These are phyloP conservation scores for Umbelopsis sp. DNA, from an alignment of 192 early-diverging fungal species.

Conservation along the genomic window DNA sequence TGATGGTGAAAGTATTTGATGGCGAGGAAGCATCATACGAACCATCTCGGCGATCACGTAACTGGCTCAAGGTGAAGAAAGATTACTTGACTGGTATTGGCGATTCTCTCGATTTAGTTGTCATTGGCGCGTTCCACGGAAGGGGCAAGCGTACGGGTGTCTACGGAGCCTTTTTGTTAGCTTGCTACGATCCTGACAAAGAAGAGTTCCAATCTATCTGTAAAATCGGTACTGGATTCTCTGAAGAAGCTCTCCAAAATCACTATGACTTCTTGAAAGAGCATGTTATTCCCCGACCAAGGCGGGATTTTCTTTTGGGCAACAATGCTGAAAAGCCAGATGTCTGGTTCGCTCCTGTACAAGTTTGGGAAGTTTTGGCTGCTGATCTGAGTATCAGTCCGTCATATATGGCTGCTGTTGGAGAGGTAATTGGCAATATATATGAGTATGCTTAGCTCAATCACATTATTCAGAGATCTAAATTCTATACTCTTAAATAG, in stretches of 20 bases:
- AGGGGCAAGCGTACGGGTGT: constrained; percentile 95
- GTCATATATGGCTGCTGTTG: constrained; percentile 87
- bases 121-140: constrained; percentile 93
- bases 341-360: constrained; percentile 92
- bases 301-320: constrained; percentile 75
- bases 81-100: constrained; percentile 95
- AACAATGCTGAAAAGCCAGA: constrained; percentile 87
- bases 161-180: constrained; percentile 95
- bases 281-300: constrained; percentile 73
- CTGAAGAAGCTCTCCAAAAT: constrained; percentile 80
- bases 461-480: too few relatives aligned
- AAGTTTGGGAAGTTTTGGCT: constrained; percentile 97
- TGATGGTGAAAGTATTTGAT: constrained; percentile 97
- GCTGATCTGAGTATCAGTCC: constrained; percentile 98
- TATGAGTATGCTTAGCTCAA: constrained; percentile 12
- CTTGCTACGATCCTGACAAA: constrained; percentile 93
- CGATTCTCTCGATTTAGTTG: constrained; percentile 95
- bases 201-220: constrained; percentile 98
- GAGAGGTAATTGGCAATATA: too few relatives aligned
- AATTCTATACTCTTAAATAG: constrained; percentile 44
- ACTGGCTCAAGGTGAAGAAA: constrained; percentile 99
- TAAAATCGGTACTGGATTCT: constrained; percentile 98
- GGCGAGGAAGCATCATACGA: constrained; percentile 88
- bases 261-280: constrained; percentile 74
- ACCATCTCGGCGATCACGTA: constrained; percentile 92